phyloP scores from a whole-genome alignment of 768 basidiomycete species.

The Amanita rimosa region DNA sequence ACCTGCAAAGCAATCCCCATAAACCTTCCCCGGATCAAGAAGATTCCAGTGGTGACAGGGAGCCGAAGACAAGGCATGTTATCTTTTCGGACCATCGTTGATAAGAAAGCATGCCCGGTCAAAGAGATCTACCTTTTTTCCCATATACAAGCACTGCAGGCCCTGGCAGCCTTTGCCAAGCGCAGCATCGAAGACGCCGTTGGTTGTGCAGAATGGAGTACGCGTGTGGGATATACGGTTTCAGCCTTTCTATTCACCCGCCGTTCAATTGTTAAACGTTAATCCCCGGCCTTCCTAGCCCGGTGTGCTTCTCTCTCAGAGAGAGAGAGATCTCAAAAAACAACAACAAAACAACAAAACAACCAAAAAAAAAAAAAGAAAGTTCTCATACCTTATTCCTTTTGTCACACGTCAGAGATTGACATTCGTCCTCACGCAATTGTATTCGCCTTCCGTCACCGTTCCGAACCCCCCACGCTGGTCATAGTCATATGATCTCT shows the following conservation, averaged over 20 bases:
- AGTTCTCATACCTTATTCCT: background rate
- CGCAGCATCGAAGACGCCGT: slow-evolving; percentile 65
- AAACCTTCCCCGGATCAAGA: slow-evolving; percentile 63
- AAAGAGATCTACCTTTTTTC: slow-evolving; percentile 88
- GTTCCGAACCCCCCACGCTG: background rate
- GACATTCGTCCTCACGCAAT: background rate
- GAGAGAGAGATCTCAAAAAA: too few relatives aligned
- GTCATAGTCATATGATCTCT: too few relatives aligned
- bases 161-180: slow-evolving; percentile 89
- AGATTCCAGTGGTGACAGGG: slow-evolving; percentile 71
- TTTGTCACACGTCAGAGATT: background rate
- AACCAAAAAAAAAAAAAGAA: too few relatives aligned
- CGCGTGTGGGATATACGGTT: slow-evolving; percentile 47
- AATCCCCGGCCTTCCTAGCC: background rate
- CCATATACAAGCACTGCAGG: slow-evolving; percentile 91
- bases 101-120: slow-evolving; percentile 89
- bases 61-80: slow-evolving; percentile 76
- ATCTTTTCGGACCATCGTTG: slow-evolving; percentile 94
- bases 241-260: background rate
- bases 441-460: background rate
- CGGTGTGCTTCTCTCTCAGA: slow-evolving; percentile 2
- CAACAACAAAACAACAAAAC: too few relatives aligned
- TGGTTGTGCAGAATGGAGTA: slow-evolving; percentile 95
- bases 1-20: too few relatives aligned
- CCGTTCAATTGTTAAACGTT: background rate